Evolutionary conservation across 1,284 basidiomycete genomes (phyloP).

Genomic region (Farysia itapuensis): DNA sequence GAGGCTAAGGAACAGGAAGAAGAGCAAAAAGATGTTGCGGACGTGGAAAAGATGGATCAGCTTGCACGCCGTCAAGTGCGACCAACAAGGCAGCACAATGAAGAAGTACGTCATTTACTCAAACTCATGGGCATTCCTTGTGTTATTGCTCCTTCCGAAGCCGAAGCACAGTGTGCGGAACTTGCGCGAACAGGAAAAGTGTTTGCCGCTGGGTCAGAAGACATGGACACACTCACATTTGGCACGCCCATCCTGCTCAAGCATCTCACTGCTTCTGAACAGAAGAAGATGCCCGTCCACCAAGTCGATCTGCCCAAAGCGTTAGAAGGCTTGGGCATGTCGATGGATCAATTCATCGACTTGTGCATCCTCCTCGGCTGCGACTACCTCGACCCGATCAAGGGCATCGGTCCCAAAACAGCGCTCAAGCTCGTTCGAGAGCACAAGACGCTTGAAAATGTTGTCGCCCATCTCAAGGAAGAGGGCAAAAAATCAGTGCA

Average conservation of each 20-base stretch:
- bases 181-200: slow-evolving; percentile 93
- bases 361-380: slow-evolving; percentile 95
- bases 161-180: slow-evolving; percentile 97
- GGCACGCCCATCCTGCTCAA: slow-evolving; percentile 85
- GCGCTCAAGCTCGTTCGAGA: slow-evolving; percentile 91
- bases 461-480: slow-evolving; percentile 74
- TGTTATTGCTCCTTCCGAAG: slow-evolving; percentile 83
- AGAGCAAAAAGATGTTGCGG: slow-evolving; percentile 86
- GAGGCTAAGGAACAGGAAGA: slow-evolving; percentile 92
- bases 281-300: slow-evolving; percentile 95
- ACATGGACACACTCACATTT: slow-evolving; percentile 99
- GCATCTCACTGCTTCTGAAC: slow-evolving; percentile 97
- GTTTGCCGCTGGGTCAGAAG: slow-evolving; percentile 94
- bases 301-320: slow-evolving; percentile 83
- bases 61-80: slow-evolving; percentile 88
- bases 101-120: slow-evolving; percentile 85
- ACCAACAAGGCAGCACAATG: slow-evolving; percentile 93
- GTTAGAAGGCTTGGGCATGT: slow-evolving; percentile 84
- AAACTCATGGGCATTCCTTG: slow-evolving; percentile 96
- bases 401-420: slow-evolving; percentile 90
- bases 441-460: slow-evolving; percentile 74
- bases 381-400: slow-evolving; percentile 96
- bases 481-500: slow-evolving; percentile 61
- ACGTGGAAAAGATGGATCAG: slow-evolving; percentile 83
- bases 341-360: slow-evolving; percentile 93